Evolutionary conservation across 1,139 yeast species (phyloP), one percentile per base, ranked within the genome.

Genomic region (Protomyces gravidus): DNA sequence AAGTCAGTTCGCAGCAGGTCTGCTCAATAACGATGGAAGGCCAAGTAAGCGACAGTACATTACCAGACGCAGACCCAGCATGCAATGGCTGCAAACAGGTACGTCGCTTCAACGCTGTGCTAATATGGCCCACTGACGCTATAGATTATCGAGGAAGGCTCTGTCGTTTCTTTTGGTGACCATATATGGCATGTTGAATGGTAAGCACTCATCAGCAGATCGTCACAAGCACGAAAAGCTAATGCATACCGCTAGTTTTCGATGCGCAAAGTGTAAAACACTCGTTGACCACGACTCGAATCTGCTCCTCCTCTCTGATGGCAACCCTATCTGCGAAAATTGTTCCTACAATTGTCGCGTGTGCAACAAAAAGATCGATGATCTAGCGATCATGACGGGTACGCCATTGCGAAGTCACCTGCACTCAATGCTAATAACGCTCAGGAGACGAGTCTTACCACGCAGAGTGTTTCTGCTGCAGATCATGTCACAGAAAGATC

Each of bases 401-500:
- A 52, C 51, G 33, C 61, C 42, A n/a, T 19, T 13, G 15, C 42
- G 23, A 19, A 15, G 11, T 5, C 4, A 23, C 17, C 42, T 13
- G 7, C 5, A 15, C 4, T 15, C 13, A 30, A 15, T 30, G 36
- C 42, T 36, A 36, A 36, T 23, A 36, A 5, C 19, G 6, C 19
- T 13, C 40, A 60, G 96, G 97, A 23, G 95, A 75, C 66, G 95
- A 88, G 69, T 97, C 97, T 2, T 92, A 89, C 70, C 94, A 98
- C 72, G 83, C 96, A 5, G 79, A 80, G 55, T 92, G 98, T 73
- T 92, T 92, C 74, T 83, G 85, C 67, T 92, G 98, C 72, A 83
- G 95, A 59, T 85, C 89, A 65, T 92, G 98, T 75, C 86, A 86
- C 69, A 82, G 82, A 65, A 85, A 86, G 65, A 92, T 92, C 63